Base-by-base conservation (phyloP, 768 basidiomycete species). In the Mycena maculata region DNA sequence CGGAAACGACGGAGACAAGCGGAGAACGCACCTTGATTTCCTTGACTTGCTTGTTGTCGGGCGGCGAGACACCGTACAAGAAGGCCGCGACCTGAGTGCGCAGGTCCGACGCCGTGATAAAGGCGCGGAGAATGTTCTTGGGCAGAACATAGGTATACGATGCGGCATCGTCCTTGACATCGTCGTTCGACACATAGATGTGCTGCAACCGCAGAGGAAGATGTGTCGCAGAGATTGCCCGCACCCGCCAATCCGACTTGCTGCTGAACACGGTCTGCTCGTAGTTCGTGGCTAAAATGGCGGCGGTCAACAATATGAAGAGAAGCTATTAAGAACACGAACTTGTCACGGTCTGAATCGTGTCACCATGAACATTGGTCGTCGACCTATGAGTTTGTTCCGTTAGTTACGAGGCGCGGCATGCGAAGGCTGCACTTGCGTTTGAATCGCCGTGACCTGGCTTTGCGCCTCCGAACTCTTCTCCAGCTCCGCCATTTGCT, bases 221-320 rank as follows among this genome's bases (percentile, higher is more conserved):
- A 79, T 99, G 96, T 23, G 96, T 99, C 0, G 98, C 93, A 18
- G 95, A 96, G 74, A 99, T 99, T 36, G 98, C 98, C 68, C 98
- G 92, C 33, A 98, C 94, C 73, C 98, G 95, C 98, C 98, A 99
- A 78, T 99, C 98, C 5, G 98, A 98, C 84, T 99, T 99, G 83
- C 92, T 94, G 79, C 94, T 96, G 84, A 99, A 99, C n/a, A 95
- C 92, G 75, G 95, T 93, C 75, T 98, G 96, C 79, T 98, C 98
- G 77, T 99, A 99, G 76, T 94, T 95, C 68, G 98, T 98, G 1
- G 97, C 91, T 92, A 68, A n/a, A 23, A 72, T 47, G 39, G 25
- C 48, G 13, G 41, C 36, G 27, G 41, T 70, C 33, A 72, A 48
- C 41, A 58, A 18, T 50, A 59, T 59, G 56, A 33, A 62, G 15